Base-by-base conservation (phyloP, 345 rosid genomes). In the Sisymbrium altissimum region DNA sequence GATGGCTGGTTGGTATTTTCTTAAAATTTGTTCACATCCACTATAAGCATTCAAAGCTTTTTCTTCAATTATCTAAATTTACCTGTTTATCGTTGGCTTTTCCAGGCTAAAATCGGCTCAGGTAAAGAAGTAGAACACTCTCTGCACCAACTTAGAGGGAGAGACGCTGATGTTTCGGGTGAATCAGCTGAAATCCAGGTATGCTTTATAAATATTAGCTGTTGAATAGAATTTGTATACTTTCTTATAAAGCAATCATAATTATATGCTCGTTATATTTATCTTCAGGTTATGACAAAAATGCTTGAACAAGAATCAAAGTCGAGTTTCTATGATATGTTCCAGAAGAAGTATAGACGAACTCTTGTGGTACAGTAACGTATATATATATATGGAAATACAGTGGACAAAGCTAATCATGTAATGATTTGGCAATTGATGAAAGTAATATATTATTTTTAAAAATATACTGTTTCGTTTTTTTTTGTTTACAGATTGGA, bases 181-280 rank as follows among this genome's bases (percentile, higher is more conserved):
- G 92, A 87, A 87, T 79, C 82, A n/a, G 64, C 76, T 4, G 82
- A 81, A 12, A 86, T 84, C 66, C 84, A 36, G 62, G 85, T 87
- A 70, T 43, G 2, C 27, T 64, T 17, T 43, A 29, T 17, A 45
- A 45, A n/a, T 12, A 14, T 32, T 64, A 60, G 27, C 25, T 48
- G 8, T 36, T 59, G 29, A 6, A 21, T 33, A 63, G 13, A 29
- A 32, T 21, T 53, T 39, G 21, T 46, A 59, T n/a, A 23, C 39
- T 35, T 36, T 52, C 33, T 12, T 25, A 12, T 52, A 6, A 39
- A 35, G 2, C n/a, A 70, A 63, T 13, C 14, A 29, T 32, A 9
- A 13, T 68, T 59, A 41, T 65, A 29, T n/a, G 36, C n/a, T 59
- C 43, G 12, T 43, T 41, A 49, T 48, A 9, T 55, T 55, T 46